Percentiles rank a stretch among this genome's conserved stretches.
phyloP scores from a whole-genome alignment of 805 yeast genomes.

The Hanseniaspora valbyensis region DNA sequence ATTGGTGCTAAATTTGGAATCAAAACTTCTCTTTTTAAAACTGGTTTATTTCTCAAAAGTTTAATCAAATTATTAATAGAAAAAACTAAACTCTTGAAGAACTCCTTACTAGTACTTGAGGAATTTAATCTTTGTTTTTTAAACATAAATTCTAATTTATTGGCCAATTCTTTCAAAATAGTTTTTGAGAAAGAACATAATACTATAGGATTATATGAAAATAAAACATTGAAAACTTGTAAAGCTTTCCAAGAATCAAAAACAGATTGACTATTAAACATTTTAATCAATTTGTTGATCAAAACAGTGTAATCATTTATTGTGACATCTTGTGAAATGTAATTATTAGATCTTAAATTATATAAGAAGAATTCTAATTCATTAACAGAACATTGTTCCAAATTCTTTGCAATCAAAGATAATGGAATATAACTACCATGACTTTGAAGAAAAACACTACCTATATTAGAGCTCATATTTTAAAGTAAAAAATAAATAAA shows the following conservation, averaged over 20 bases:
- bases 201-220: conserved; percentile 29
- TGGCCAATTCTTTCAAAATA: conserved; percentile 14
- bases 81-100: conserved; percentile 26
- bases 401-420: conserved; percentile 22
- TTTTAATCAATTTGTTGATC: conserved; percentile 32
- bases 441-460: conserved; percentile 7
- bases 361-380: conserved; percentile 26
- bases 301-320: conserved; percentile 28
- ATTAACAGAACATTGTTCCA: conserved; percentile 24
- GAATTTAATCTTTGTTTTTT: conserved; percentile 22
- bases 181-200: conserved; percentile 22
- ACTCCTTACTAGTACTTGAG: conserved; percentile 21
- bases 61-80: conserved; percentile 27
- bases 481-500: no score
- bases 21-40: conserved; percentile 68
- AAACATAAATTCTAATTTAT: conserved; percentile 25
- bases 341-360: conserved; percentile 23
- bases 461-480: conserved; percentile 5
- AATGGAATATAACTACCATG: conserved; percentile 20
- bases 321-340: conserved; percentile 26
- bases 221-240: conserved; percentile 39
- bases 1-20: conserved; percentile 66
- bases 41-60: conserved; percentile 65
- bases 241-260: conserved; percentile 50
- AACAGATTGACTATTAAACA: conserved; percentile 29